A percentile compares a stretch with the other conserved stretches of the same genome.
Evolutionary conservation across 441 rosid species (phyloP).

Genomic region (Gossypium davidsonii): DNA sequence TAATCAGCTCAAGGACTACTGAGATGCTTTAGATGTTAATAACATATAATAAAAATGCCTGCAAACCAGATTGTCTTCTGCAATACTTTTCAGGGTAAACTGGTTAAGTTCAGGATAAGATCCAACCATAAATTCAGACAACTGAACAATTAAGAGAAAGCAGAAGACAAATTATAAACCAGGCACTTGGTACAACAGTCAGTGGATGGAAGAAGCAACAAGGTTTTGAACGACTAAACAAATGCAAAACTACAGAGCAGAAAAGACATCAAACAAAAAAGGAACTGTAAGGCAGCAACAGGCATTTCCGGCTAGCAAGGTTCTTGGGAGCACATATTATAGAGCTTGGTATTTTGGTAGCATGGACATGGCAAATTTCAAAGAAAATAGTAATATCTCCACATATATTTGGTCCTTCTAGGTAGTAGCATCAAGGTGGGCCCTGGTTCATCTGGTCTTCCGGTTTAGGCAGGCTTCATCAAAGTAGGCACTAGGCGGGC

Average conservation of each 20-base stretch:
- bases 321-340: slow-evolving; percentile 43
- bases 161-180: too few species aligned
- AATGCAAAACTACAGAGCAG: too few species aligned
- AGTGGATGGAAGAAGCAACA: too few species aligned
- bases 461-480: slow-evolving; percentile 74
- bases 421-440: slow-evolving; percentile 70
- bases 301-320: slow-evolving; percentile 48
- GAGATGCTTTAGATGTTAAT: background rate
- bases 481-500: slow-evolving; percentile 72
- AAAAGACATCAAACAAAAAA: background rate
- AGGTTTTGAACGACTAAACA: too few species aligned
- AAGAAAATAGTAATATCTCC: slow-evolving; percentile 39
- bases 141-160: too few species aligned
- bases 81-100: too few species aligned
- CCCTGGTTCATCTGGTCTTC: slow-evolving; percentile 93
- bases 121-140: too few species aligned
- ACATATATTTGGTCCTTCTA: slow-evolving; percentile 56
- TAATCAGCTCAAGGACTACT: background rate
- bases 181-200: too few species aligned
- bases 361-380: slow-evolving; percentile 53
- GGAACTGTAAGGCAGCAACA: background rate
- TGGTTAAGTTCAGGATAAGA: too few species aligned
- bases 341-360: slow-evolving; percentile 62
- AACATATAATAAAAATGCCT: too few species aligned
- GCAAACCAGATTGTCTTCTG: too few species aligned